Conservation (phyloP, 768 basidiomycete genomes). For the Russula sp. region DNA sequence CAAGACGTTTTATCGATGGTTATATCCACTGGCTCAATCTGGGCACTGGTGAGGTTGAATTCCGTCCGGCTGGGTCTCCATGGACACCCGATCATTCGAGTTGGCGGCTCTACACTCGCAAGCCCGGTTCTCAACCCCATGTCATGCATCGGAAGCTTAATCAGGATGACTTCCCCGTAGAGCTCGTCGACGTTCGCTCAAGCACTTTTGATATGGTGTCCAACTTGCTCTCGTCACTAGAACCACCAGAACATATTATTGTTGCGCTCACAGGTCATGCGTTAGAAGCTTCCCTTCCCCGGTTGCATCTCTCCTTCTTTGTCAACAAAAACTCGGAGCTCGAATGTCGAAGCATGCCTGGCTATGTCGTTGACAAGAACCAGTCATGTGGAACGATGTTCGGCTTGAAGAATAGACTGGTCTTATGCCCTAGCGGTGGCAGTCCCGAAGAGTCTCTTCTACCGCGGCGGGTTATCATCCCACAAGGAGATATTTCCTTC, state of each 20-base stretch:
- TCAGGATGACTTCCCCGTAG: not conserved
- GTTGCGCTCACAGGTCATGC: not conserved
- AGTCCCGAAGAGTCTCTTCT: not conserved
- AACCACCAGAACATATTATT: not conserved
- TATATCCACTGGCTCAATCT: not conserved
- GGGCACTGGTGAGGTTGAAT: conserved; percentile 22
- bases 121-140: not conserved
- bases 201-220: not conserved
- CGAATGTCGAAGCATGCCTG: no score
- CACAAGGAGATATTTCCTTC: conserved; percentile 1
- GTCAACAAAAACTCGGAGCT: no score
- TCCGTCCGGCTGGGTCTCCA: conserved; percentile 29
- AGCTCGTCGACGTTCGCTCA: conserved; percentile 5
- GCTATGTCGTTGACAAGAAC: no score
- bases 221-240: no score
- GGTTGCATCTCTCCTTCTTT: no score
- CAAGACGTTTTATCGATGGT: conserved; percentile 20
- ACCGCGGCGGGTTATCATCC: conserved; percentile 7
- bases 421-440: no score
- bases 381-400: no score
- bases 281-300: not conserved
- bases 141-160: not conserved
- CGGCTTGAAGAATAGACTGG: no score
- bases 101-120: conserved; percentile 25
- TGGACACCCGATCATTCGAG: conserved; percentile 30